A percentile compares a stretch with the other conserved stretches of the same genome.
These are phyloP conservation scores for Beta corolliflora DNA, from an alignment of 179 eudicot species.

Conservation along the genomic window DNA sequence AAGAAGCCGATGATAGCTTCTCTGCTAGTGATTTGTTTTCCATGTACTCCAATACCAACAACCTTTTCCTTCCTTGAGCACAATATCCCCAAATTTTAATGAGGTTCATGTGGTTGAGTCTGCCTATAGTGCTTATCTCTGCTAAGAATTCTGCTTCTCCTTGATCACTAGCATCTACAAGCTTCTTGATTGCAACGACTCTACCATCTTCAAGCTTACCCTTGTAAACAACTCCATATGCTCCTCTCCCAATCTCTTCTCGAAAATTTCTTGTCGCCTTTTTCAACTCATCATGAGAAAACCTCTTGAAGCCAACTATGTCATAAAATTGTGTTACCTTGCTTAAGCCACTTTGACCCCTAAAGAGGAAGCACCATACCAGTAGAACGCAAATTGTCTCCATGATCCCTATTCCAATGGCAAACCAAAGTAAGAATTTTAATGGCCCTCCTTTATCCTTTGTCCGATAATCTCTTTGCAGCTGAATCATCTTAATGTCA, in stretches of 20 bases:
- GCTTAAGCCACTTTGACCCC: neutral
- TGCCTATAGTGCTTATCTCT: constrained; percentile 31
- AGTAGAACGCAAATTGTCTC: constrained; percentile 11
- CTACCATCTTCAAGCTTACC: constrained; percentile 22
- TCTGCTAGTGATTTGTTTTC: constrained; percentile 23
- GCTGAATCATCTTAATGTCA: neutral
- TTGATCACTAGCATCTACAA: constrained; percentile 12
- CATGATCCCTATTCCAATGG: constrained; percentile 7
- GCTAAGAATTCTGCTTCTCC: constrained; percentile 35
- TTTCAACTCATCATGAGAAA: constrained; percentile 15
- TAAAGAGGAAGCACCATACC: constrained; percentile 8
- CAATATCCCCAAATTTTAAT: constrained; percentile 27
- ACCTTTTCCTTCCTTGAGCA: constrained; percentile 26
- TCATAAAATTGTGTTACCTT: constrained; percentile 5
- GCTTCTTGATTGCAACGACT: constrained; percentile 28
- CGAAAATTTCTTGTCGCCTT: constrained; percentile 22
- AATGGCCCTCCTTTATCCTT: neutral
- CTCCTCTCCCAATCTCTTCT: constrained; percentile 31
- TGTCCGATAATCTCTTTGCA: neutral
- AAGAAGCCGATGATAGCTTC: constrained; percentile 8
- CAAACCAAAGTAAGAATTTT: constrained; percentile 23
- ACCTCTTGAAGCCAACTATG: constrained; percentile 22
- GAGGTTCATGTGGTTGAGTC: constrained; percentile 37
- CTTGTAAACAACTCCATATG: constrained; percentile 26
- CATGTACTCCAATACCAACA: constrained; percentile 28